Percentiles rank a stretch among this genome's conserved stretches.
phyloP scores from a whole-genome alignment of 805 yeast genomes.

The Teunomyces kruisii region DNA sequence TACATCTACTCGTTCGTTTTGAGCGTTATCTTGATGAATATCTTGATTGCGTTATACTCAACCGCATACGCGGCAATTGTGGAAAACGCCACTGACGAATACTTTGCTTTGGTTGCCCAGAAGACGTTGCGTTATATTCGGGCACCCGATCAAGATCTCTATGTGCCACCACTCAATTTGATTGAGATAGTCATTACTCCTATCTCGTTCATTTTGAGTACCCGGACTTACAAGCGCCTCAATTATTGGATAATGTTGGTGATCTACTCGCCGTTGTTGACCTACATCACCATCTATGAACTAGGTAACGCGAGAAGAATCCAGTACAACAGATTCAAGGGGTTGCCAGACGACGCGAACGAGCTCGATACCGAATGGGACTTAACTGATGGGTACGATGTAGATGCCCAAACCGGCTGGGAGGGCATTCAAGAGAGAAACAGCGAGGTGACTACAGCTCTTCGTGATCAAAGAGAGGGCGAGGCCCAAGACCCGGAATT shows the following conservation, averaged over 20 bases:
- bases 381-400: conserved; percentile 67
- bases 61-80: conserved; percentile 80
- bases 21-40: conserved; percentile 73
- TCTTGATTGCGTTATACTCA: conserved; percentile 80
- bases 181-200: conserved; percentile 52
- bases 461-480: conserved; percentile 57
- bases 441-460: conserved; percentile 35
- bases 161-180: conserved; percentile 81
- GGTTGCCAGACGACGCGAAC: conserved; percentile 74
- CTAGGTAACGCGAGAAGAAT: conserved; percentile 66
- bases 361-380: conserved; percentile 81
- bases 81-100: conserved; percentile 82
- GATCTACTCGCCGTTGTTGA: conserved; percentile 66
- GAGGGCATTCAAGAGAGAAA: conserved; percentile 39
- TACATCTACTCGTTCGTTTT: conserved; percentile 77
- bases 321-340: conserved; percentile 63
- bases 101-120: conserved; percentile 78
- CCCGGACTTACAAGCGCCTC: conserved; percentile 33
- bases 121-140: conserved; percentile 81
- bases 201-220: conserved; percentile 33
- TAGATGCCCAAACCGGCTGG: conserved; percentile 31
- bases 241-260: conserved; percentile 60
- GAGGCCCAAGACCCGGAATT: conserved; percentile 72
- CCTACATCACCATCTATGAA: conserved; percentile 63
- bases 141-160: conserved; percentile 85